These are phyloP conservation scores for Barbatosphaeria neglecta DNA, from an alignment of 495 filamentous ascomycete species.

Conservation along the genomic window DNA sequence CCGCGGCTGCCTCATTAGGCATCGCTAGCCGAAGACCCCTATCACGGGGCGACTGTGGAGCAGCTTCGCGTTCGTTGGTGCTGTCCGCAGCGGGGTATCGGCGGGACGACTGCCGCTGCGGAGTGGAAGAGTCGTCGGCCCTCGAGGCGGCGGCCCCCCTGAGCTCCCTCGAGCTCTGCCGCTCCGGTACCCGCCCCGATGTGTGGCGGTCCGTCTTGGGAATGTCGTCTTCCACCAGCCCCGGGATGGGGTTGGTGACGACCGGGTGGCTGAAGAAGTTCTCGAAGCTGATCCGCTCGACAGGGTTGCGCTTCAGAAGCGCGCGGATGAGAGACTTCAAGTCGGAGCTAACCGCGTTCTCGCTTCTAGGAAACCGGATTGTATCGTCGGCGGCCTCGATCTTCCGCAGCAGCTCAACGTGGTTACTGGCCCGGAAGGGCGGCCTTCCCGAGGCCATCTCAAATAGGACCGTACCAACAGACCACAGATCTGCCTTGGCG, in stretches of 20 bases:
- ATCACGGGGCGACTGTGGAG: slow-evolving; percentile 18
- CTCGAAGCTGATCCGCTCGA: slow-evolving; percentile 71
- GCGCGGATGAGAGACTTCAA: slow-evolving; percentile 72
- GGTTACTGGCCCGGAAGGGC: slow-evolving; percentile 84
- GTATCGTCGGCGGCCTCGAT: slow-evolving; percentile 79
- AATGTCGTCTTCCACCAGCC: slow-evolving; percentile 64
- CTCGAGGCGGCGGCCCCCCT: slow-evolving; percentile 8
- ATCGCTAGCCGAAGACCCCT: not conserved
- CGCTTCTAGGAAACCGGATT: slow-evolving; percentile 72
- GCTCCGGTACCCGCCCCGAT: not conserved
- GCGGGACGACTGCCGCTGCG: slow-evolving; percentile 11
- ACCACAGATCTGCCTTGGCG: slow-evolving; percentile 95
- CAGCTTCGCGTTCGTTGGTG: slow-evolving; percentile 15
- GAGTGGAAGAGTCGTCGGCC: slow-evolving; percentile 15
- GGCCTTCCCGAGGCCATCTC: slow-evolving; percentile 90
- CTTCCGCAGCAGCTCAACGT: slow-evolving; percentile 82
- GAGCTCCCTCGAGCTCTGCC: slow-evolving; percentile 10
- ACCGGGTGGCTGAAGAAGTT: slow-evolving; percentile 68
- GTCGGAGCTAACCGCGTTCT: slow-evolving; percentile 55
- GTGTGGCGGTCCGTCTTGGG: slow-evolving; percentile 24
- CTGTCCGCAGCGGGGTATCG: slow-evolving; percentile 16
- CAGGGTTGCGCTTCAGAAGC: slow-evolving; percentile 73
- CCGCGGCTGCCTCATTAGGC: not conserved
- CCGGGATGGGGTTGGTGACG: slow-evolving; percentile 70
- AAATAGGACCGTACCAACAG: slow-evolving; percentile 84